Evolutionary conservation across 768 basidiomycete species (phyloP), one percentile per base, ranked within the genome.

Genomic region (Dentipellis sp.): DNA sequence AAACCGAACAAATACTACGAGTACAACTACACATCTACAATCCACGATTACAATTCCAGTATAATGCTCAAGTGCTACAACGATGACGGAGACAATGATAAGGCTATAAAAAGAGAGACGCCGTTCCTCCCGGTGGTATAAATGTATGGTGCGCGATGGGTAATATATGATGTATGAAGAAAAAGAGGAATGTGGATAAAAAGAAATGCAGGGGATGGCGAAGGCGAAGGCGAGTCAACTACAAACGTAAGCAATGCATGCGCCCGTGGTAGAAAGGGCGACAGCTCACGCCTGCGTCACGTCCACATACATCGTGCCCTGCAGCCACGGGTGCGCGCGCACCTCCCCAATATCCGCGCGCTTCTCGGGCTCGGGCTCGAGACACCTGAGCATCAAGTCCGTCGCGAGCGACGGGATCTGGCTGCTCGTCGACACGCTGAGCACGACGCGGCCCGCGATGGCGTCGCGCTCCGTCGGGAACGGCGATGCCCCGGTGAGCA

Each of bases 401-500:
- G 86, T 71, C 45, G 82, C 82, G 7, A 67, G 71, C 60, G 66
- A 29, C 59, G 58, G 37, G 47, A 62, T 38, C 56, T 58, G 21
- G 40, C 23, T 10, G 54, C 56, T 63, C 59, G 55, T 63, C 59
- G 57, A 51, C 10, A n/a, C 50, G 17, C 53, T 57, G 12, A 88
- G 73, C 52, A 77, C 68, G 21, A 90, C 78, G 14, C 71, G 78
- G 9, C 88, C 88, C 11, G 81, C 76, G 23, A 83, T 75, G n/a
- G 87, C 85, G 64, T 90, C 86, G 64, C 83, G 80, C 60, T 88
- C 86, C 16, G 88, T 89, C 49, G 91, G 90, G 68, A 98, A 99
- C 2, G 94, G 94, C 16, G 95, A 88, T 58, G 88, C 77, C 3
- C 95, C 95, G 17, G 92, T 94, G 52, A 99, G 80, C 55, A 99